Percentiles rank a stretch among this genome's conserved stretches.
phyloP scores from a whole-genome alignment of 2,329 filamentous ascomycete species.

The Trichophaea hybrida region DNA sequence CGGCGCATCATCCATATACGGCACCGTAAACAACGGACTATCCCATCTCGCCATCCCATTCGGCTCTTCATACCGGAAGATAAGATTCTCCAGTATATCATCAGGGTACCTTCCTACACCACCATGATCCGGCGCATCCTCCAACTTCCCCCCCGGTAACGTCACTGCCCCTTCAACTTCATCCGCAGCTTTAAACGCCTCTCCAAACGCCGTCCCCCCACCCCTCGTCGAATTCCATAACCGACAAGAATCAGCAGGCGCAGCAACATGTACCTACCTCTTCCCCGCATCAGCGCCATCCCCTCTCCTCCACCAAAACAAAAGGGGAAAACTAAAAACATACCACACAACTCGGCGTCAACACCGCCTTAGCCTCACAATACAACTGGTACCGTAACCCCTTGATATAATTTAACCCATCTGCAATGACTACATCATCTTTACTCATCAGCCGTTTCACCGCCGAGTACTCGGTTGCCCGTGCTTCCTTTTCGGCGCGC shows the following conservation, averaged over 20 bases:
- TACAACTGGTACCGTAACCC: constrained; percentile 76
- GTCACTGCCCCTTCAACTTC: neutral
- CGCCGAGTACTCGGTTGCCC: constrained; percentile 59
- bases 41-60: constrained; percentile 79
- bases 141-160: neutral
- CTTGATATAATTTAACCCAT: constrained; percentile 78
- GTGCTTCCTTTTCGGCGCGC: constrained; percentile 59
- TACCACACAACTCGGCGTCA: constrained; percentile 61
- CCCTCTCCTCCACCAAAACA: neutral
- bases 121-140: neutral
- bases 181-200: neutral
- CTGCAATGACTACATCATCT: constrained; percentile 63
- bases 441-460: constrained; percentile 61
- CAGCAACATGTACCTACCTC: constrained; percentile 39
- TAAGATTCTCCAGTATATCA: constrained; percentile 59
- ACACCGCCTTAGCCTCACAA: constrained; percentile 67
- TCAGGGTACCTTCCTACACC: constrained; percentile 38
- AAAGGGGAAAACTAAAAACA: constrained; percentile 18
- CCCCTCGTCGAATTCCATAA: constrained; percentile 46
- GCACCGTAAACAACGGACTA: constrained; percentile 63
- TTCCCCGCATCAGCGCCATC: neutral
- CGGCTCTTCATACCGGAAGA: constrained; percentile 74
- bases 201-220: constrained; percentile 24
- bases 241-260: constrained; percentile 36
- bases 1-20: constrained; percentile 55